A percentile compares a stretch with the other conserved stretches of the same genome.
phyloP scores from a whole-genome alignment of 208 protist genomes.

The Herpetomonas muscarum region DNA sequence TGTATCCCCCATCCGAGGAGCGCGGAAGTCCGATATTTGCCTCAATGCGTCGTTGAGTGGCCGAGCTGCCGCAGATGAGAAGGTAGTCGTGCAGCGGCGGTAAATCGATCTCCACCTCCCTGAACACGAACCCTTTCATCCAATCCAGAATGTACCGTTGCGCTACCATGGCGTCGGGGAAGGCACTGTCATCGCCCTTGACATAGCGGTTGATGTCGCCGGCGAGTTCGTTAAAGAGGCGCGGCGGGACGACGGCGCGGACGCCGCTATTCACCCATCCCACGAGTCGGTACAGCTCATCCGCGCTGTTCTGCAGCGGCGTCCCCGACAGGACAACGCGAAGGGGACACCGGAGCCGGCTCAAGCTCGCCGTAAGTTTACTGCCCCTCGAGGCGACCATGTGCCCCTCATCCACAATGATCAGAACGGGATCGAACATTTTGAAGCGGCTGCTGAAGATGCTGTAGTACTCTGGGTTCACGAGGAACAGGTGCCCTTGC shows the following conservation, averaged over 20 bases:
- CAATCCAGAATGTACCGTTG: conserved; percentile 80
- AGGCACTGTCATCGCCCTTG: conserved; percentile 55
- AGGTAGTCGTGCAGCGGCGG: conserved; percentile 84
- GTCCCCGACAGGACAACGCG: conserved; percentile 86
- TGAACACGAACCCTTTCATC: conserved; percentile 85
- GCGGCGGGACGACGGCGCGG: conserved; percentile 37
- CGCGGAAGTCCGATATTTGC: conserved; percentile 9
- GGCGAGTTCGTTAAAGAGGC: conserved; percentile 50
- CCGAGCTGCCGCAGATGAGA: conserved; percentile 69
- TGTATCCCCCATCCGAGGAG: neutral
- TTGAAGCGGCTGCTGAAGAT: conserved; percentile 47
- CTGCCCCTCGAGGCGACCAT: conserved; percentile 59
- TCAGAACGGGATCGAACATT: conserved; percentile 56
- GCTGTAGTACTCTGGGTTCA: conserved; percentile 71
- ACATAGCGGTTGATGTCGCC: conserved; percentile 67
- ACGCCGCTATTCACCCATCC: conserved; percentile 68
- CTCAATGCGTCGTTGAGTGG: conserved; percentile 32
- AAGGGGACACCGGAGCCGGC: conserved; percentile 35
- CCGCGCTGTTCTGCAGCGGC: conserved; percentile 85
- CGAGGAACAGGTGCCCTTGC: conserved; percentile 60
- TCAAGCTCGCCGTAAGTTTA: conserved; percentile 55
- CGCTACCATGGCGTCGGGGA: conserved; percentile 44
- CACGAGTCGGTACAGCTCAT: conserved; percentile 82
- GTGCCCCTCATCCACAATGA: conserved; percentile 88
- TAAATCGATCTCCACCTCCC: conserved; percentile 73